Conservation (phyloP, 2,329 filamentous ascomycete genomes). For the Venturia oleaginea region DNA sequence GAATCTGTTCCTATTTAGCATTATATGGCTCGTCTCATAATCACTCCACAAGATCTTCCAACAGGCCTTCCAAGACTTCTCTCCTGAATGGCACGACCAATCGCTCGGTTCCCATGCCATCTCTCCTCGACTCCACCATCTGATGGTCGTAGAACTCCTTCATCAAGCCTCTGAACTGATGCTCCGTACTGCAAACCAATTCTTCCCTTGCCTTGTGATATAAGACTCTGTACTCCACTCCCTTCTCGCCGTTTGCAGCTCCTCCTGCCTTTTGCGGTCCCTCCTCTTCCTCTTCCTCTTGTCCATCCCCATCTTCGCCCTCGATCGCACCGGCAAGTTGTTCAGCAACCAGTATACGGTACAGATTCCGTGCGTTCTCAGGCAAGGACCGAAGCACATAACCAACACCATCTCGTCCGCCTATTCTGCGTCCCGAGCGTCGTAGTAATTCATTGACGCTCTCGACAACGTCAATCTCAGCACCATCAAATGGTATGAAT, state of each 20-base stretch:
- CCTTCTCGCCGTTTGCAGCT: constrained; percentile 33
- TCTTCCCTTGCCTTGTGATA: constrained; percentile 96
- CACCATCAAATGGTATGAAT: constrained; percentile 55
- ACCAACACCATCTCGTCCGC: constrained; percentile 81
- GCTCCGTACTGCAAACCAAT: constrained; percentile 93
- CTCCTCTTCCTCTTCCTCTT: constrained; percentile 23
- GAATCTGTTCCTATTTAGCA: background rate
- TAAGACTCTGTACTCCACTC: constrained; percentile 80
- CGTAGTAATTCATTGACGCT: constrained; percentile 83
- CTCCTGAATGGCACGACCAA: constrained; percentile 76
- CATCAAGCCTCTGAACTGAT: constrained; percentile 85
- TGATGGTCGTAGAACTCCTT: constrained; percentile 99
- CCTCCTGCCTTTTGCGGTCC: constrained; percentile 21
- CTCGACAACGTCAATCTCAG: constrained; percentile 77
- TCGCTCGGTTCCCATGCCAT: constrained; percentile 75
- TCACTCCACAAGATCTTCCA: constrained; percentile 58
- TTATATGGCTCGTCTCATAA: background rate
- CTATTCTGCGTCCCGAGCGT: constrained; percentile 66
- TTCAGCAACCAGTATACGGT: constrained; percentile 75
- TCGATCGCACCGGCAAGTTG: constrained; percentile 62
- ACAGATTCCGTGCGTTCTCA: constrained; percentile 83
- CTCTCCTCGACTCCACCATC: constrained; percentile 85
- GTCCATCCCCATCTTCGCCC: constrained; percentile 41
- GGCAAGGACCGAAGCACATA: constrained; percentile 87
- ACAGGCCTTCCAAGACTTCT: constrained; percentile 78